phyloP scores from a whole-genome alignment of 805 yeast genomes.

The Cyberlindnera euphorbiiphila region DNA sequence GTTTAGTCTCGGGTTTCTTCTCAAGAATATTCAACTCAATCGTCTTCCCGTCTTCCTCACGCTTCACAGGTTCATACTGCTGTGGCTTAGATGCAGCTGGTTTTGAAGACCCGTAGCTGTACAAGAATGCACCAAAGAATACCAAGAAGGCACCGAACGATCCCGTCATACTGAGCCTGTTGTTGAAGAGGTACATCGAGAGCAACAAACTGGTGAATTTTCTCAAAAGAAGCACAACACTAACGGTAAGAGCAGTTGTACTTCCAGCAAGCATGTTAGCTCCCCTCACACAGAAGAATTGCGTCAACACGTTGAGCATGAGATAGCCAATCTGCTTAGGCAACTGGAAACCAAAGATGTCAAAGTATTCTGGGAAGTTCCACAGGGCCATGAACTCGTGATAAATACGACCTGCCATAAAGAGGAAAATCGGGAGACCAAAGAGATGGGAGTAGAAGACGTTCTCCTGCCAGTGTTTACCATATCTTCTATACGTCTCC shows the following conservation, averaged over 20 bases:
- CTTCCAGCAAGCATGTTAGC: constrained; percentile 58
- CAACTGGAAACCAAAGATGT: constrained; percentile 19
- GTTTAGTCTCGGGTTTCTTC: no score
- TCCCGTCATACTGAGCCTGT: constrained; percentile 35
- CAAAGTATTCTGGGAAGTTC: constrained; percentile 20
- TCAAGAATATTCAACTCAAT: constrained; percentile 1
- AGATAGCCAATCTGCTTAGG: constrained; percentile 31
- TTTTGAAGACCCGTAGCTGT: constrained; percentile 30
- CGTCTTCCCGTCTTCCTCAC: not conserved
- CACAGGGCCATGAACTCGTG: constrained; percentile 30
- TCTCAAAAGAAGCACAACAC: constrained; percentile 56
- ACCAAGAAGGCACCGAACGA: constrained; percentile 48
- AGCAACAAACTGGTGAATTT: constrained; percentile 57
- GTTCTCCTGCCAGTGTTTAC: constrained; percentile 61
- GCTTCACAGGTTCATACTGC: constrained; percentile 1
- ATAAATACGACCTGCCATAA: constrained; percentile 32
- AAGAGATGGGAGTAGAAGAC: constrained; percentile 58
- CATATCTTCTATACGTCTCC: constrained; percentile 43
- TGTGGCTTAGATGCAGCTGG: not conserved
- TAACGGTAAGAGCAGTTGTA: constrained; percentile 59
- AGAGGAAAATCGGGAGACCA: constrained; percentile 49
- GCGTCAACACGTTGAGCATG: constrained; percentile 46
- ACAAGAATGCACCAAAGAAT: constrained; percentile 51
- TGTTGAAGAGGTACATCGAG: constrained; percentile 51
- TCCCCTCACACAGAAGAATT: constrained; percentile 61